These are phyloP conservation scores for Lactifluus hygrophoroides DNA, from an alignment of 768 basidiomycete species.

Conservation along the genomic window DNA sequence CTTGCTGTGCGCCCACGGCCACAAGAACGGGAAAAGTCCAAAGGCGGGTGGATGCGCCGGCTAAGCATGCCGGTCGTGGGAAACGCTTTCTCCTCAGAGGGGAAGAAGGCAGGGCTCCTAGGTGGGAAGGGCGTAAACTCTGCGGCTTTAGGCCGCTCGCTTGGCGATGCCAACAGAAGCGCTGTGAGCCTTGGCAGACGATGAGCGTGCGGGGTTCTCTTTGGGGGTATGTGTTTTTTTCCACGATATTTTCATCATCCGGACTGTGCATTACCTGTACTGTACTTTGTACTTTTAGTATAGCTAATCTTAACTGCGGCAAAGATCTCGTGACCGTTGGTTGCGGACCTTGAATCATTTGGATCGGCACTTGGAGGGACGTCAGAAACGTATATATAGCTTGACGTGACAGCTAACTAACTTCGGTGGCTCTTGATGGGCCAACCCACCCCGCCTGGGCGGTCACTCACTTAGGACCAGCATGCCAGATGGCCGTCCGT, in stretches of 20 bases:
- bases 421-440: background rate
- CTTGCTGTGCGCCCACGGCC: conserved; percentile 36
- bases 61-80: conserved; percentile 64
- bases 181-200: conserved; percentile 9
- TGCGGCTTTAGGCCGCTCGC: background rate
- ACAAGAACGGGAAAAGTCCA: conserved; percentile 45
- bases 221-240: background rate
- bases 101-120: conserved; percentile 31
- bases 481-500: background rate
- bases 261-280: background rate
- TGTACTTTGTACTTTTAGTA: no score
- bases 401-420: background rate
- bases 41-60: conserved; percentile 67
- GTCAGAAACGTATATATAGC: background rate
- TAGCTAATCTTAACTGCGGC: no score
- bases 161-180: conserved; percentile 14
- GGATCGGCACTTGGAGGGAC: conserved; percentile 1
- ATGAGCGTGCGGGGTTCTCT: no score
- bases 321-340: background rate
- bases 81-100: conserved; percentile 50
- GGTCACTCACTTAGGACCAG: background rate
- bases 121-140: conserved; percentile 1
- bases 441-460: conserved; percentile 10
- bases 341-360: conserved; percentile 4
- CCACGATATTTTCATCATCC: background rate